phyloP scores from a whole-genome alignment of 129 eudicot genomes.

The Kitagawia praeruptora region DNA sequence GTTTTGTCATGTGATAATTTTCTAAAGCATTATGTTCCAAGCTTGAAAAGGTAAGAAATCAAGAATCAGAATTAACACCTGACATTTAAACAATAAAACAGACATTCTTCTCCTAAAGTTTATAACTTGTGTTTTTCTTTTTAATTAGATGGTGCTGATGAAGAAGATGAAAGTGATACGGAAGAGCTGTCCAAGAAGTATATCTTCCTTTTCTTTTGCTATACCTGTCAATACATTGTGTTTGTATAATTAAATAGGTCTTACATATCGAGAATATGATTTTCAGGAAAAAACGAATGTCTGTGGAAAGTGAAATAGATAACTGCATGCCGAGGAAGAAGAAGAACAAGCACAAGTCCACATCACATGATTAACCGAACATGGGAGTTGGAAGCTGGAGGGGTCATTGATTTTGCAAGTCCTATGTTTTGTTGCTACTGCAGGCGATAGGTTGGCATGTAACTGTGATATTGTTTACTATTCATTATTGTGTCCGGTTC shows the following conservation, averaged over 20 bases:
- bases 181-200: conserved; percentile 65
- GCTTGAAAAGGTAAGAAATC: neutral
- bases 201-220: conserved; percentile 3
- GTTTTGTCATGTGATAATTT: neutral
- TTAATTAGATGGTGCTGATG: conserved; percentile 30
- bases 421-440: neutral
- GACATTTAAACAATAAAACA: no score
- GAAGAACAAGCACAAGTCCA: conserved; percentile 44
- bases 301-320: conserved; percentile 56
- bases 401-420: neutral
- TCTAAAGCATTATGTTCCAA: neutral
- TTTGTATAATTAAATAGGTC: neutral
- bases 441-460: neutral
- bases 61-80: neutral
- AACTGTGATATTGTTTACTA: neutral
- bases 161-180: conserved; percentile 39
- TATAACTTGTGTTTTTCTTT: conserved; percentile 7
- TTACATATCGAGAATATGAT: neutral
- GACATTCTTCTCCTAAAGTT: neutral
- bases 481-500: neutral
- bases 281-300: conserved; percentile 72
- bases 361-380: conserved; percentile 15
- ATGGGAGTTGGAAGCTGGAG: neutral
- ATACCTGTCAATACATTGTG: neutral
- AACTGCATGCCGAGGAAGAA: conserved; percentile 51